phyloP scores from a whole-genome alignment of 2,329 filamentous ascomycete species.

The Escovopsis sp. region DNA sequence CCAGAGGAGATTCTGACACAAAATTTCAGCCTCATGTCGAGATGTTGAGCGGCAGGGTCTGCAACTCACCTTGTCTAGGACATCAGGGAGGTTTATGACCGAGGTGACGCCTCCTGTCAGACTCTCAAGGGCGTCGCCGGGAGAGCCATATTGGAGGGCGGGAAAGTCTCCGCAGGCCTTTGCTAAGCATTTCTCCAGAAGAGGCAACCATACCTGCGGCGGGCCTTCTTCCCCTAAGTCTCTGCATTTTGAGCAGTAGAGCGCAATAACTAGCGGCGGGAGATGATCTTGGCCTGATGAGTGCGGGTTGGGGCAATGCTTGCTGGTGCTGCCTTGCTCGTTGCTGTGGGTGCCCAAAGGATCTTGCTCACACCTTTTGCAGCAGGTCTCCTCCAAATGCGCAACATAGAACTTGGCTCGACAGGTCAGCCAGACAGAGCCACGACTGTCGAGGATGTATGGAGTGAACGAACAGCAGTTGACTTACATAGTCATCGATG shows the following conservation, averaged over 20 bases:
- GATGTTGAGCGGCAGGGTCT: not conserved
- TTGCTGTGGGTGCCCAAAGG: no score
- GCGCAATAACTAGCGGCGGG: no score
- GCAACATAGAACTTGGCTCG: no score
- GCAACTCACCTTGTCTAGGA: conserved; percentile 50
- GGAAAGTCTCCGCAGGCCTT: conserved; percentile 70
- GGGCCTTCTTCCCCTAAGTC: no score
- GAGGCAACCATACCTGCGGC: conserved; percentile 66
- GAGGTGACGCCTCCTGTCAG: conserved; percentile 51
- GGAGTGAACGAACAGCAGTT: no score
- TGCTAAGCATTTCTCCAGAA: conserved; percentile 67
- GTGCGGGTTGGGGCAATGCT: no score
- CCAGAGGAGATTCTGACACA: conserved; percentile 44
- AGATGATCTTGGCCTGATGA: no score
- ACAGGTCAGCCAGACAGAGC: no score
- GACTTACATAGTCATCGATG: conserved; percentile 35
- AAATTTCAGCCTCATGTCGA: not conserved
- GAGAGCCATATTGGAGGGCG: conserved; percentile 58
- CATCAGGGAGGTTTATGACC: conserved; percentile 49
- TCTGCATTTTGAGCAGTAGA: conserved; percentile 64
- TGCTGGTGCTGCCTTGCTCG: no score
- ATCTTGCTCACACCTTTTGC: no score
- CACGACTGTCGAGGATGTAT: no score
- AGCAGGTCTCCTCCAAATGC: no score
- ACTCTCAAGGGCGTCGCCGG: conserved; percentile 43